Evolutionary conservation across 2,329 filamentous ascomycete genomes (phyloP), one percentile per base, ranked within the genome.

Genomic region (Diaporthe citrichinensis): DNA sequence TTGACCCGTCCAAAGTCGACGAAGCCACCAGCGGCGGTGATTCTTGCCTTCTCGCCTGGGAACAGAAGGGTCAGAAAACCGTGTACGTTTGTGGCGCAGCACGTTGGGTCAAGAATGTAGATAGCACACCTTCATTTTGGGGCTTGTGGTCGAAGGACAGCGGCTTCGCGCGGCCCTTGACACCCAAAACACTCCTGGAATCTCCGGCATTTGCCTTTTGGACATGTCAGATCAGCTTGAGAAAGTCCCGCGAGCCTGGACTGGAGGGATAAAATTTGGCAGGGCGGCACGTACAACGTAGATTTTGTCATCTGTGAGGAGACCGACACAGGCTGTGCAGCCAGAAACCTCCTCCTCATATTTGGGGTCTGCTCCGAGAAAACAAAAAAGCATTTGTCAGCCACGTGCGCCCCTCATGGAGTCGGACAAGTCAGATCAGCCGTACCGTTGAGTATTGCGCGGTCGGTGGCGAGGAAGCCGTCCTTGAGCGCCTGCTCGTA

Each of bases 111-210:
- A 23, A 51, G 44, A 28, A 25, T 49, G 76, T 31, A 65, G 74
- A 75, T 34, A 65, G 74, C 88, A 75, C 83, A 97, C 95, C 95
- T 90, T 99, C 97, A 80, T 98, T 98, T 85, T 98, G 96, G 57
- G 97, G 97, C 87, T 99, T 99, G 89, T 99, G 97, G 84, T 99
- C 97, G 83, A 98, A 98, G n/a, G 97, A 99, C 76, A 99, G 90
- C 71, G 97, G 97, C 88, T 98, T 99, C 79, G 97, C 97, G 81
- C 97, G 92, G 79, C 97, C 97, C 88, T 98, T 99, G 82, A 99
- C 95, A 81, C 97, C 97, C 79, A 99, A 87, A 36, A 99, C 97
- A 82, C 94, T 95, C 88, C 97, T 92, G 78, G 97, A 99, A 85
- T 99, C 97, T 83, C 97, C 97, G 78, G 97, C 95, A 84, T 99